Evolutionary conservation across 2,329 filamentous ascomycete species (phyloP).

Genomic region (Rugonectria rugulosa): DNA sequence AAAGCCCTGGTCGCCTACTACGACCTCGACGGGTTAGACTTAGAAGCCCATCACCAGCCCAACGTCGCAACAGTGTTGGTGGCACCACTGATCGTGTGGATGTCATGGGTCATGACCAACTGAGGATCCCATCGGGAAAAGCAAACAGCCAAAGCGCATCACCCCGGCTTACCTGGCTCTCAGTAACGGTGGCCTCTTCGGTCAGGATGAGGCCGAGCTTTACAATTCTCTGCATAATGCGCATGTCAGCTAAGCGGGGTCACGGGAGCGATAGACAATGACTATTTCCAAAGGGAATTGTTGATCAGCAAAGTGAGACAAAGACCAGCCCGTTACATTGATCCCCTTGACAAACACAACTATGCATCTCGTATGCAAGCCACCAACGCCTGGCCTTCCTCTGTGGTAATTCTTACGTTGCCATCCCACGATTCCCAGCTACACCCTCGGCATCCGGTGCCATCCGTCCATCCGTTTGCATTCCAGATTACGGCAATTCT

Average conservation of each 20-base stretch:
- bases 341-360: conserved; percentile 7
- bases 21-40: conserved; percentile 11
- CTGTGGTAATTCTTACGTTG: background rate
- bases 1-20: conserved; percentile 16
- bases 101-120: conserved; percentile 2
- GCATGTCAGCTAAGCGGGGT: too few species aligned
- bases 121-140: background rate
- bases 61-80: too few species aligned
- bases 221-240: too few species aligned
- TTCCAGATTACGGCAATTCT: conserved; percentile 14
- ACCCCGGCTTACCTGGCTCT: background rate
- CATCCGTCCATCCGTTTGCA: conserved; percentile 6
- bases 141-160: background rate
- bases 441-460: conserved; percentile 10
- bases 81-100: background rate
- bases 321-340: too few species aligned
- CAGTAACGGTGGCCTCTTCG: too few species aligned
- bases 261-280: background rate
- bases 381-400: conserved; percentile 18
- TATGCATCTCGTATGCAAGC: conserved; percentile 30
- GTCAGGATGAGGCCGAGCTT: too few species aligned
- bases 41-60: conserved; percentile 2
- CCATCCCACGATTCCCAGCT: background rate
- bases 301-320: background rate
- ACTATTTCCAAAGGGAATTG: background rate